Conservation (phyloP, 202 grass and related monocot species). For the Zoysia matrella region DNA sequence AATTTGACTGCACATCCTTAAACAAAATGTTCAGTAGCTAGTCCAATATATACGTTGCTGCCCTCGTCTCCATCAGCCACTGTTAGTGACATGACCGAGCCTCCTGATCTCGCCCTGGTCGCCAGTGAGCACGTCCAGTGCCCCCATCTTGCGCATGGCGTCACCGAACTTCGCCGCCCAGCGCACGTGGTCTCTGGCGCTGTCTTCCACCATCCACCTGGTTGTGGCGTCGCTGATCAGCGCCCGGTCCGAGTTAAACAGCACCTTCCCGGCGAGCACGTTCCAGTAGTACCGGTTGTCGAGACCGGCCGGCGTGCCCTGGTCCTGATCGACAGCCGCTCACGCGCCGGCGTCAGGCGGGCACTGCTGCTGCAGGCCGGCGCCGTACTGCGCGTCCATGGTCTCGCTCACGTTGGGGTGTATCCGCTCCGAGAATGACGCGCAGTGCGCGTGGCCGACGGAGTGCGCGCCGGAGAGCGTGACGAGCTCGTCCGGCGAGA, state of each 20-base stretch:
- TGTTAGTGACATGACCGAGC: conserved; percentile 25
- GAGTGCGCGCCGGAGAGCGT: conserved; percentile 44
- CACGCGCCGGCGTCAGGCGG: not conserved
- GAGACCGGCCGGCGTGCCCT: conserved; percentile 7
- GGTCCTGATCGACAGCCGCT: conserved; percentile 10
- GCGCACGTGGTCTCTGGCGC: not conserved
- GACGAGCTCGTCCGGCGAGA: conserved; percentile 36
- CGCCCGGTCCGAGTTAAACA: conserved; percentile 36
- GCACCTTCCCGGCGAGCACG: conserved; percentile 39
- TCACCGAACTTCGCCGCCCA: conserved; percentile 35
- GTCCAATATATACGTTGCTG: not conserved
- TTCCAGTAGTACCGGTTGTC: conserved; percentile 35
- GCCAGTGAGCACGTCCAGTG: conserved; percentile 25
- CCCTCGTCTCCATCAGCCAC: not conserved
- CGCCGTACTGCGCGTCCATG: conserved; percentile 38
- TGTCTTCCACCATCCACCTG: conserved; percentile 28
- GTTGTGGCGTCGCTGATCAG: conserved; percentile 20
- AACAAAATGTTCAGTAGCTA: not conserved
- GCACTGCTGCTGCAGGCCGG: not conserved
- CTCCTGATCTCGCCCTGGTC: conserved; percentile 33
- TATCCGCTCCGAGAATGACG: conserved; percentile 23
- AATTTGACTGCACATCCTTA: not conserved
- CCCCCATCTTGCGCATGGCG: conserved; percentile 40
- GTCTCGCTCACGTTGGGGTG: conserved; percentile 25
- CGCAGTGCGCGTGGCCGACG: conserved; percentile 36